Evolutionary conservation across 306 rosid species (phyloP), one percentile per base, ranked within the genome.

Genomic region (Inga laurina): DNA sequence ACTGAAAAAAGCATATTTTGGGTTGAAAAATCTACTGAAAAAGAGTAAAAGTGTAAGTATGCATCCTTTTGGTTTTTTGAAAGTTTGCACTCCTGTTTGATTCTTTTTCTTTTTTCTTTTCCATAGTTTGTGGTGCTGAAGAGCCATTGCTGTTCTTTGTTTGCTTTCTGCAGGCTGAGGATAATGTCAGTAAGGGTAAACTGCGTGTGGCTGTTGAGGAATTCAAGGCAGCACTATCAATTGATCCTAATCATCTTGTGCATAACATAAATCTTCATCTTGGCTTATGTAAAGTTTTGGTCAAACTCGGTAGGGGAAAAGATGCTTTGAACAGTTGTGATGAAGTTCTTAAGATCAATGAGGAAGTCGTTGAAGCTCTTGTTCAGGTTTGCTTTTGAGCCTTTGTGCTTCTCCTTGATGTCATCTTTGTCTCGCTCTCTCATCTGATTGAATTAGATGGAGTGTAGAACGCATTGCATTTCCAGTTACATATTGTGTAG

Each of bases 241-340:
- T 97, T 78, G 99, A 97, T 82, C 97, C 97, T 72, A 84, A 87
- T 80, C 98, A 97, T 90, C 88, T 87, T 39, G 95, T 94, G 51
- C 91, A 97, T 87, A 97, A 94, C 85, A 97, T 94, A 69, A 90
- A 94, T 88, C 97, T 97, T 87, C 95, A 97, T 89, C 94, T 97
- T 79, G 97, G 91, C 48, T 86, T 97, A 84, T 97, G 99, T 86
- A 94, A 97, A 86, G 95, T 90, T 73, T 84, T 88, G 81, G 97
- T 97, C 88, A 91, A 87, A 88, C 99, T 92, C 82, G 98, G 98
- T 52, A 87, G 97, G 78, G 99, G 99, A 91, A 97, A 94, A 85
- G 99, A 97, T 14, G 99, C 99, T 86, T 81, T 97, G 81, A 77
- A 85, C 52, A 94, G 95, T 88, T 97, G 99, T 84, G 84, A 51